Evolutionary conservation across 352 stramenopile species (phyloP).

Genomic region (Pythium brachiatum): DNA sequence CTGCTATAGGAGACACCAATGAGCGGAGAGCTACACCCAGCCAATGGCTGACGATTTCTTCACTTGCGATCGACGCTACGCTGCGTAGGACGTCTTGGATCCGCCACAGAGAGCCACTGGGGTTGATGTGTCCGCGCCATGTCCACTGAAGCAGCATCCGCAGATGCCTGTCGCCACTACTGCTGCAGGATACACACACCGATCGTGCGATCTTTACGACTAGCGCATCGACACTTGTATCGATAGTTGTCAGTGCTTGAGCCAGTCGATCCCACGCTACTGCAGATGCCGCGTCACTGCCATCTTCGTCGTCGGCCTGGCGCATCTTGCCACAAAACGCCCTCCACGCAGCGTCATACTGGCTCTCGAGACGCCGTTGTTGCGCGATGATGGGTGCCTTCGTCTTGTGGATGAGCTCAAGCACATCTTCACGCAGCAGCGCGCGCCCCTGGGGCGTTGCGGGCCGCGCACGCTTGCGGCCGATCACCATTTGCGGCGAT

Average conservation of each 20-base stretch:
- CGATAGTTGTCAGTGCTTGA: neutral
- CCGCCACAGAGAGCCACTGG: conserved; percentile 6
- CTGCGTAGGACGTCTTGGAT: conserved; percentile 25
- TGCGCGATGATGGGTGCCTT: neutral
- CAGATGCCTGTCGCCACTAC: neutral
- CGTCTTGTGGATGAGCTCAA: conserved; percentile 22
- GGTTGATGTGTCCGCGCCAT: conserved; percentile 4
- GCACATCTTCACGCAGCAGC: conserved; percentile 25
- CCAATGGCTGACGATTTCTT: neutral
- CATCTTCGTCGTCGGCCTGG: neutral
- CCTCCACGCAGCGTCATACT: conserved; percentile 18
- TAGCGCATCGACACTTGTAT: neutral
- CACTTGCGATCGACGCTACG: neutral
- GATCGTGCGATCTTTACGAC: neutral
- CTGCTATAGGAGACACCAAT: neutral
- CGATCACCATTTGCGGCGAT: neutral
- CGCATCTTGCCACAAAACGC: conserved; percentile 10
- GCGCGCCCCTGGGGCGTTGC: neutral
- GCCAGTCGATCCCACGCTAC: neutral
- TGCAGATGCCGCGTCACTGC: neutral
- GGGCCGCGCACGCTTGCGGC: conserved; percentile 22
- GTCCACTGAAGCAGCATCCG: neutral
- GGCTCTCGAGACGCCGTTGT: neutral
- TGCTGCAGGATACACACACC: conserved; percentile 2
- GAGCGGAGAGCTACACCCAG: conserved; percentile 3